Percentiles rank a stretch among this genome's conserved stretches.
Evolutionary conservation across 148 eudicot species (phyloP).

Genomic region (Cornus suecica): DNA sequence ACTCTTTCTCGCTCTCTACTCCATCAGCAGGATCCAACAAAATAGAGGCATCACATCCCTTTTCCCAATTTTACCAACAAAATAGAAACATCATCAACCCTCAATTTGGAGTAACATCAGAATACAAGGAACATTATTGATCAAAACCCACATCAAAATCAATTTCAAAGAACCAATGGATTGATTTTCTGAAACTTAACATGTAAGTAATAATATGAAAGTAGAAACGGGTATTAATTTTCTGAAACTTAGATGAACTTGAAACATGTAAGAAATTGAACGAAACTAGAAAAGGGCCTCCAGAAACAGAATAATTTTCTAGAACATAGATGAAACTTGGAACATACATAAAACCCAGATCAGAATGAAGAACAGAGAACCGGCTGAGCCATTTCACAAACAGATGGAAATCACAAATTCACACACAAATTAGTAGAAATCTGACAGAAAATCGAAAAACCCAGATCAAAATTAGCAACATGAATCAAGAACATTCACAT

Average conservation of each 20-base stretch:
- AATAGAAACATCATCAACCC: not conserved
- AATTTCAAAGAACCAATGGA: no score
- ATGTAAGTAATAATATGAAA: not conserved
- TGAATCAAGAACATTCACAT: no score
- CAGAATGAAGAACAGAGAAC: not conserved
- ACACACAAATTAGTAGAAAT: not conserved
- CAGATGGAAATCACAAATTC: not conserved
- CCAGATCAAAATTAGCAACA: not conserved
- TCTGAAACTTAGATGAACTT: not conserved
- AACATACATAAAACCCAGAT: not conserved
- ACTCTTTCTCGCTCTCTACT: constrained; percentile 46
- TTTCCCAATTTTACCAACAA: not conserved
- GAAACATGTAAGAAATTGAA: not conserved
- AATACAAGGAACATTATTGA: not conserved
- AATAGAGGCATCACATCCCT: constrained; percentile 69
- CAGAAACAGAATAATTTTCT: not conserved
- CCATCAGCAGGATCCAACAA: constrained; percentile 41
- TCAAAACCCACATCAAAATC: not conserved
- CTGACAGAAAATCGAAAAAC: not conserved
- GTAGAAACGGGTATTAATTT: not conserved
- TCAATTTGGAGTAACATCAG: not conserved
- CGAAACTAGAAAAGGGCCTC: not conserved
- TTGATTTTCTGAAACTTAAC: no score
- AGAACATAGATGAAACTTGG: not conserved
- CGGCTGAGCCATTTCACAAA: not conserved